Evolutionary conservation across 345 rosid species (phyloP).

Genomic region (Pistacia vera): DNA sequence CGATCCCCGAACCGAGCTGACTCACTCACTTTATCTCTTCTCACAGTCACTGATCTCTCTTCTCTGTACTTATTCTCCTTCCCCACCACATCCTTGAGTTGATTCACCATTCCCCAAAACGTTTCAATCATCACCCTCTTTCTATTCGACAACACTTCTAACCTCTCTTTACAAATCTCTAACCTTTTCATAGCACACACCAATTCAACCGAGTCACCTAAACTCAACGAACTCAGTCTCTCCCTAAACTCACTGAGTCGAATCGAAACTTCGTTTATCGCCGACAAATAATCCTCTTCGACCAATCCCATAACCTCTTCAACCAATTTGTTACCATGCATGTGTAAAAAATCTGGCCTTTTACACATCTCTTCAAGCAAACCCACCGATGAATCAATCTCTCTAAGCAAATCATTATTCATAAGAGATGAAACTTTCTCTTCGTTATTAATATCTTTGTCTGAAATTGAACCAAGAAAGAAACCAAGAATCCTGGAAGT

Average conservation of each 20-base stretch:
- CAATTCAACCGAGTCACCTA: conserved; percentile 70
- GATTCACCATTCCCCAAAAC: conserved; percentile 51
- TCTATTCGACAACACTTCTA: conserved; percentile 30
- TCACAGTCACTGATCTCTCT: conserved; percentile 24
- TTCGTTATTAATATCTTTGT: conserved; percentile 46
- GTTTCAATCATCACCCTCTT: conserved; percentile 51
- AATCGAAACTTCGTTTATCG: conserved; percentile 46
- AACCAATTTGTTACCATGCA: conserved; percentile 40
- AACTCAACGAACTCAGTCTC: conserved; percentile 49
- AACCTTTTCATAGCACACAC: conserved; percentile 55
- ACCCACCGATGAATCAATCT: conserved; percentile 52
- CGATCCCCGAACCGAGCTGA: conserved; percentile 68
- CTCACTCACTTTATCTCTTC: conserved; percentile 34
- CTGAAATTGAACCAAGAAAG: conserved; percentile 60
- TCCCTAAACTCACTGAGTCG: conserved; percentile 64
- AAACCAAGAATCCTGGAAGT: conserved; percentile 70
- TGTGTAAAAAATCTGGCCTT: conserved; percentile 41
- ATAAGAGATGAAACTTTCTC: conserved; percentile 49
- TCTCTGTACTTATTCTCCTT: conserved; percentile 15
- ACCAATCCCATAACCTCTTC: conserved; percentile 44
- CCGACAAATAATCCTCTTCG: conserved; percentile 58
- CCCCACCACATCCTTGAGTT: conserved; percentile 40
- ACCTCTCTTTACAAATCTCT: conserved; percentile 51
- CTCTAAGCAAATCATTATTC: conserved; percentile 53
- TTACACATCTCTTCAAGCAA: conserved; percentile 58